Percentiles rank a stretch among this genome's conserved stretches.
phyloP scores from a whole-genome alignment of 495 filamentous ascomycete species.

The Aspergillus cavernicola region DNA sequence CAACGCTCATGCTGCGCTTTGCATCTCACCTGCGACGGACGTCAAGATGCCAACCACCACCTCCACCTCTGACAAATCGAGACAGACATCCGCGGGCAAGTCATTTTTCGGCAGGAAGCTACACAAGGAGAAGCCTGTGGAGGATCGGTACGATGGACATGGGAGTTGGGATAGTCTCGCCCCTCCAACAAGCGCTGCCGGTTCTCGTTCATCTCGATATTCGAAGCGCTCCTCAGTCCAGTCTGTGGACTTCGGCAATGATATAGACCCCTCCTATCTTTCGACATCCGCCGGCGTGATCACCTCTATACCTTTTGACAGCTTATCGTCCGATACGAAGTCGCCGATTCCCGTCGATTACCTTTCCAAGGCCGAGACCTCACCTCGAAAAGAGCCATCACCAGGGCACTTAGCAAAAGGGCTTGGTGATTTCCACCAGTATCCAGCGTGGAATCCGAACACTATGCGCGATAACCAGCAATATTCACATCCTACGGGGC shows the following conservation, averaged over 20 bases:
- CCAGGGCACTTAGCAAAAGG: constrained; percentile 79
- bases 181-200: constrained; percentile 49
- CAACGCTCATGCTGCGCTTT: constrained; percentile 42
- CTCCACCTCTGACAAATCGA: constrained; percentile 68
- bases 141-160: constrained; percentile 52
- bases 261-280: constrained; percentile 50
- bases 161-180: constrained; percentile 50
- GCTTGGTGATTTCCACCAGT: constrained; percentile 82
- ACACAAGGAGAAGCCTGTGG: constrained; percentile 67
- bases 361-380: constrained; percentile 66
- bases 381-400: constrained; percentile 64
- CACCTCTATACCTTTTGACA: constrained; percentile 87
- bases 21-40: constrained; percentile 33
- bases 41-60: constrained; percentile 53
- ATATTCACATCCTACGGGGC: constrained; percentile 58
- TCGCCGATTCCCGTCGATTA: constrained; percentile 75
- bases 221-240: constrained; percentile 73
- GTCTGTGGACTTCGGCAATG: constrained; percentile 57
- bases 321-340: constrained; percentile 57
- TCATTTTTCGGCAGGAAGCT: constrained; percentile 79
- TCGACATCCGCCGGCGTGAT: constrained; percentile 81
- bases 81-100: constrained; percentile 79
- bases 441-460: constrained; percentile 66
- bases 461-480: constrained; percentile 39
- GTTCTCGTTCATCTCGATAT: constrained; percentile 75